These are phyloP conservation scores for Fibroporia radiculosa DNA, from an alignment of 768 basidiomycete species.

Conservation along the genomic window DNA sequence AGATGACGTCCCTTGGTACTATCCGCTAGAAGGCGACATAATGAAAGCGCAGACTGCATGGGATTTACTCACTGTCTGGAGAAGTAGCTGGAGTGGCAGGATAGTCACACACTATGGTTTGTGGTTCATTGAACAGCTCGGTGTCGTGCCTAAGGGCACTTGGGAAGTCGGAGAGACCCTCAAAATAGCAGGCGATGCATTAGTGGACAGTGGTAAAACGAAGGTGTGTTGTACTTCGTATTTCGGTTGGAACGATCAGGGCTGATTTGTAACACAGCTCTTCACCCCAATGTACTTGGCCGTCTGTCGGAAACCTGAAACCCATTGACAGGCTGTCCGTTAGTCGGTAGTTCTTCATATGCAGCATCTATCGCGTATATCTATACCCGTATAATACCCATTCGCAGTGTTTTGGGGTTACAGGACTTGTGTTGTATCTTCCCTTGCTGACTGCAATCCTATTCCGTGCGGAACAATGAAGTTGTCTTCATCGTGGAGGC, in stretches of 20 bases:
- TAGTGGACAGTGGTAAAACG: slow-evolving; percentile 78
- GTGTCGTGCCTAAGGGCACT: slow-evolving; percentile 88
- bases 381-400: neutral
- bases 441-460: too few species aligned
- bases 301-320: slow-evolving; percentile 26
- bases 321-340: slow-evolving; percentile 11
- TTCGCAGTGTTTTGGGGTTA: too few species aligned
- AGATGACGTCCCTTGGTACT: slow-evolving; percentile 85
- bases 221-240: slow-evolving; percentile 46
- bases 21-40: slow-evolving; percentile 92
- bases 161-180: slow-evolving; percentile 83
- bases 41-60: slow-evolving; percentile 87
- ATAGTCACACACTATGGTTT: slow-evolving; percentile 77
- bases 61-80: slow-evolving; percentile 85
- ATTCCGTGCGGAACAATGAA: too few species aligned
- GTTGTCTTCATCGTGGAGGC: too few species aligned
- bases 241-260: slow-evolving; percentile 5
- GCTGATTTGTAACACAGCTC: slow-evolving; percentile 37
- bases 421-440: too few species aligned
- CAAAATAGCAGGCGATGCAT: slow-evolving; percentile 69
- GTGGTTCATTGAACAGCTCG: slow-evolving; percentile 66
- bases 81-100: slow-evolving; percentile 84
- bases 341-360: neutral
- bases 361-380: neutral
- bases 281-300: slow-evolving; percentile 87